Base-by-base conservation (phyloP, 805 yeast species). In the Candida vartiovaarae region DNA sequence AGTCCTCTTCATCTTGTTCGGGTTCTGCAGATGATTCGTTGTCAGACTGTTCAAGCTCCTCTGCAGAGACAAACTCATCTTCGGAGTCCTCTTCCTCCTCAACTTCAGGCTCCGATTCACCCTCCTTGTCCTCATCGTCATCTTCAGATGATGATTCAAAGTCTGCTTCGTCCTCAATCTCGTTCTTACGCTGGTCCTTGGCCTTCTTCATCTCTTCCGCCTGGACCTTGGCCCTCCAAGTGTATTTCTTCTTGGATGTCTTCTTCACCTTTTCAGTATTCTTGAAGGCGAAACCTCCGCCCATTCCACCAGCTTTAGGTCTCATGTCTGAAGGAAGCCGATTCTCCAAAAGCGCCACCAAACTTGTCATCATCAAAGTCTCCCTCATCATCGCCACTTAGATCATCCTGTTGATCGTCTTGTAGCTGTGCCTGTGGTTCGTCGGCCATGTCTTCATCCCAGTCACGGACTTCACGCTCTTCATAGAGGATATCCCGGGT, bases 231-330 rank as follows among this genome's bases (percentile, higher is more conserved):
- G 72, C 71, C 55, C 82, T 77, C 97, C 96, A 89, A 36, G 82
- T 84, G 57, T 85, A 86, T 48, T 75, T 75, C 50, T 74, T 76
- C 60, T 74, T 78, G 27, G 56, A 49, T 3, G 64, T 49, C 47
- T 66, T 70, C 47, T 63, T 67, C 6, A 76, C 70, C 41, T 74
- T 75, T 32, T 74, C 70, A 3, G 78, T 64, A 56, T 79, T 74
- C 4, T 69, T 62, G 55, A 85, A 84, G 2, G 83, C 84, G 60
- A 84, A 84, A 1, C 95, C 91, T 43, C 73, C 64, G 1, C 88
- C 89, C 30, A 69, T 53, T 0, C 84, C 85, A 4, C 80, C 80
- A 47, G 70, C 66, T 39, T 71, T 72, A 0, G 91, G 89, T 50
- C 95, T 69, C 57, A 80, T 71, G 60, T 87, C 96, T 10, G 51